Evolutionary conservation across 306 rosid species (phyloP), one percentile per base, ranked within the genome.

Genomic region (Quercus dentata): DNA sequence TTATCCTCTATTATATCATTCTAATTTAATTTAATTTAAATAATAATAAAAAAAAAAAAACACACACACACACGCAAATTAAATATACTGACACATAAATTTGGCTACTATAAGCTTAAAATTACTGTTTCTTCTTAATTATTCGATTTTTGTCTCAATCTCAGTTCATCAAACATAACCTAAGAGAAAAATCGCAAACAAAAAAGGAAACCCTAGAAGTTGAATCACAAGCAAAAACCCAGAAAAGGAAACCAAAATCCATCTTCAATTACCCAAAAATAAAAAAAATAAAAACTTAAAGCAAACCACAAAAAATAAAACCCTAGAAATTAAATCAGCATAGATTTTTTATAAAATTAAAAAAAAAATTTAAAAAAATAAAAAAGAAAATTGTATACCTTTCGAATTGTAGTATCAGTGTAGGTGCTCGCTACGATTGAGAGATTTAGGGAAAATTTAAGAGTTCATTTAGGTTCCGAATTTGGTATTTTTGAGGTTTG

Each of bases 301-400:
- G 46, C 46, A 41, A 41, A 8, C 46, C 46, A 41, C 46, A 41
- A 41, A 41, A 41, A 41, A 41, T 41, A 41, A 41, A 90, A 88
- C 91, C 91, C 91, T 87, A 90, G 78, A 88, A 88, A 79, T 78
- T 69, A 41, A 86, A 85, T 86, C 86, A 70, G 72, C 54, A 72
- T 49, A 73, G 38, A 80, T 55, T 1, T 49, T 38, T 7, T 11
- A 2, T 0, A 38, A 38, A 49, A 46, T 10, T 46, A 2, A 9
- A 49, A 49, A 49, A 0, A 0, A 28, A 28, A 28, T 25, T 31
- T 2, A 3, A 30, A 46, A 17, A n/a, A 75, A 71, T 69, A 83
- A 51, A 69, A 31, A 31, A 20, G 77, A 86, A 81, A 77, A 84
- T 77, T 77, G 57, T 77, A 69, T 73, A 88, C 88, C 90, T 86